Evolutionary conservation across 805 yeast genomes (phyloP), one percentile per base, ranked within the genome.

Genomic region (Lipomyces starkeyi): DNA sequence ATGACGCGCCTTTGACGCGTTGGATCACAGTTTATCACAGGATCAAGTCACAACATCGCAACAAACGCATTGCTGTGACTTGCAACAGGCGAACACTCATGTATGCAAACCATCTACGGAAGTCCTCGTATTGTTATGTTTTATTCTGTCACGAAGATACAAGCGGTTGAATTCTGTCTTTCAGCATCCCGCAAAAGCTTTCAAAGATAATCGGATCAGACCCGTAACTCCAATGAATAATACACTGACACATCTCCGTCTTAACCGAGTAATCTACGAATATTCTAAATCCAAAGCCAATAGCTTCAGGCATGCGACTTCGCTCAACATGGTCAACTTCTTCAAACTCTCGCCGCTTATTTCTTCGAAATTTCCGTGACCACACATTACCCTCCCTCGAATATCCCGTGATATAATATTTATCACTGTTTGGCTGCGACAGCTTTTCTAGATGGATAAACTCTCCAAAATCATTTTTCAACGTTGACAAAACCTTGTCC

Each of bases 331-430:
- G 56, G n/a, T 25, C n/a, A n/a, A 5, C 55, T 37, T 54, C 27
- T 17, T 56, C 69, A 20, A 37, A n/a, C 47, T 67, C 35, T 14
- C 37, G 63, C 27, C 25, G 29, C 32, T 66, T 57, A 55, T 54
- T 59, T 14, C 73, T 65, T 6, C 71, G 71, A 57, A 62, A 69
- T 13, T 40, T 59, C 9, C 73, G 61, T 8, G 70, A 63, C 73
- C 73, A 70, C 8, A 69, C 73, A 43, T 70, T 63, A 8, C 71
- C 73, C 27, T 17, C 37, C 17, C 25, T 29, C 6, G 57, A 53
- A 17, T 52, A 35, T 20, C 71, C 73, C 17, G 47, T 13, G 22
- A 63, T 54, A 20, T 52, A 58, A 14, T 4, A 13, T 53, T 22
- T 29, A 1, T 11, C 34, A 29, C 8, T 5, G 47, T 27, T 29